A percentile compares a stretch with the other conserved stretches of the same genome.
Conservation (phyloP, 225 moss, liverwort and hornwort species). For the Pleurozium schreberi region DNA sequence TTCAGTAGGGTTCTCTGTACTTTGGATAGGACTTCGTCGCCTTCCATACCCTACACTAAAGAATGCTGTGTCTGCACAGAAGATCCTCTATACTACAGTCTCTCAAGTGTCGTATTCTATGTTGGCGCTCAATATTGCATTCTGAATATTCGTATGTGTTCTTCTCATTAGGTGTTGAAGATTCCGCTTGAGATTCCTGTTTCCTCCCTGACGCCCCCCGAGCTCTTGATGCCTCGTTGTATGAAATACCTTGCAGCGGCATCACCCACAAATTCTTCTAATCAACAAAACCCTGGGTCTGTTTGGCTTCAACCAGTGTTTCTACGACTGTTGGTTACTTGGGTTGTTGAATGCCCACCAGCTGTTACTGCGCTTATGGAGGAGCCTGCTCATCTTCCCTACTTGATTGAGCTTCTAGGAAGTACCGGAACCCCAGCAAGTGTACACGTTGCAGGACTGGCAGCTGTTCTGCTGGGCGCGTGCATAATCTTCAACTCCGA, state of each 20-base stretch:
- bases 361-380: conserved; percentile 79
- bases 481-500: conserved; percentile 79
- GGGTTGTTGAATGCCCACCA: conserved; percentile 86
- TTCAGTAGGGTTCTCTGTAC: background rate
- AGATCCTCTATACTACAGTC: background rate
- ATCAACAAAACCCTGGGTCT: conserved; percentile 45
- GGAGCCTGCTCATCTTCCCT: conserved; percentile 80
- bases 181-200: conserved; percentile 86
- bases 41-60: background rate
- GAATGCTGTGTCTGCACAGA: background rate
- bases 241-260: conserved; percentile 91
- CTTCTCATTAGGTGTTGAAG: conserved; percentile 51
- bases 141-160: background rate
- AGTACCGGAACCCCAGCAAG: conserved; percentile 72
- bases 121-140: background rate
- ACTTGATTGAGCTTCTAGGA: conserved; percentile 75
- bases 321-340: conserved; percentile 84
- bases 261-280: conserved; percentile 38
- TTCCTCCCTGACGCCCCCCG: conserved; percentile 58
- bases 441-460: conserved; percentile 88
- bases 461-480: conserved; percentile 80
- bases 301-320: conserved; percentile 97
- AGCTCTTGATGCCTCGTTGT: conserved; percentile 91
- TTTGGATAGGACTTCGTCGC: background rate
- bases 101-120: background rate